Evolutionary conservation across 2,329 filamentous ascomycete species (phyloP), one percentile per base, ranked within the genome.

Genomic region (Ophiosphaerella narmari): DNA sequence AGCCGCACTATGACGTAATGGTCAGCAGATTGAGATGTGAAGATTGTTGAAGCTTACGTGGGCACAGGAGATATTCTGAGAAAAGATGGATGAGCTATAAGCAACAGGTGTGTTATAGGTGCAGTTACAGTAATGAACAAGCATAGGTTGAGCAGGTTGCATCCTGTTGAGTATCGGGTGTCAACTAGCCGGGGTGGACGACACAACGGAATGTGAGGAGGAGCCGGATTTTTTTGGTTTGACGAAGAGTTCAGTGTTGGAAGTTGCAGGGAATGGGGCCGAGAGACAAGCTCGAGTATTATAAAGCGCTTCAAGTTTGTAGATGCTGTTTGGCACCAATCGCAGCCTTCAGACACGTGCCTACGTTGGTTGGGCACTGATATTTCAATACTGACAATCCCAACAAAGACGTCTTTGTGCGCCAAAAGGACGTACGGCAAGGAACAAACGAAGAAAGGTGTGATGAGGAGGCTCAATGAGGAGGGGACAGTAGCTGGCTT

Each of bases 1-100:
- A 63, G 50, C 75, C 75, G 66, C 76, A 79, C 77, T 80, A 72
- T 70, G 65, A 72, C 65, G 68, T 70, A 70, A 63, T 50, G 24
- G 55, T 74, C 44, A 73, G 70, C 64, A 58, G 18, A 32, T 52
- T 18, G 39, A 52, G 41, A 51, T 50, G 43, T 16, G 43, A 34
- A 32, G 44, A 45, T 50, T 39, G n/a, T 42, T 49, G 41, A 50
- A 54, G 59, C 77, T 75, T 79, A 79, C 77, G 63, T 78, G 71
- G 45, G 66, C 74, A 68, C 76, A 79, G 52, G 66, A 65, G 39
- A 77, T 71, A 47, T 75, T 73, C 54, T 76, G 65, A 23, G 72
- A 76, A 63, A 78, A 78, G 38, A 77, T 72, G 37, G 70, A 68
- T 38, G 72, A 64, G 49, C 74, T 73, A 58, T 74, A 77, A 29